Base-by-base conservation (phyloP, 306 rosid genomes). In the Calophaca sinica region DNA sequence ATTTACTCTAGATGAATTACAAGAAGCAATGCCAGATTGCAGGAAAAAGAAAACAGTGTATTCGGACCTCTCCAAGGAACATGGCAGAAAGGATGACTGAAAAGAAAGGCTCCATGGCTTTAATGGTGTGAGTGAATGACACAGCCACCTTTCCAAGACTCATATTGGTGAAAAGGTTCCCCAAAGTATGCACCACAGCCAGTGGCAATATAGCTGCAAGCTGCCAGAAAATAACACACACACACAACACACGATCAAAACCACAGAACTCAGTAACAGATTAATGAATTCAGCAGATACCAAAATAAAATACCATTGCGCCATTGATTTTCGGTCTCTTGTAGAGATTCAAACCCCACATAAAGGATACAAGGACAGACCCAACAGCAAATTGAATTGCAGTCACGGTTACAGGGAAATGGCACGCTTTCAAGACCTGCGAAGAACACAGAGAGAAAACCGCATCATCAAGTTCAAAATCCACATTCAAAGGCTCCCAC, bases 101-200 rank as follows among this genome's bases (percentile, higher is more conserved):
- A 82, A 96, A 96, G 86, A 96, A 92, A 52, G 99, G 99, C 82
- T 96, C 99, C 87, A 84, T 87, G 65, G 99, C 99, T 85, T 96
- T 96, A 81, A 96, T 92, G 0, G 99, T 96, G 86, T 96, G 99
- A 61, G 99, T 96, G 83, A 96, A 96, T 0, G 99, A 96, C 59
- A 96, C 99, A 9, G 99, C 94, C 72, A 96, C 99, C 85, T 83
- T 96, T 73, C 99, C 98, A 55, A 96, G 99, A 88, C 99, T 96
- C 98, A 96, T 84, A 52, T 96, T 96, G 3, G 99, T 96, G 83
- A 96, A 96, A 86, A 96, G 98, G 70, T 96, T 96, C 14, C 99
- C 99, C 83, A 96, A 79, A 0, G 93, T 87, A 73, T 96, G 99
- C 53, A 92, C 97, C 32, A 73, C 2, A 9, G 98, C 99, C 82